phyloP scores from a whole-genome alignment of 352 stramenopile genomes.

The Phytophthora pistaciae region DNA sequence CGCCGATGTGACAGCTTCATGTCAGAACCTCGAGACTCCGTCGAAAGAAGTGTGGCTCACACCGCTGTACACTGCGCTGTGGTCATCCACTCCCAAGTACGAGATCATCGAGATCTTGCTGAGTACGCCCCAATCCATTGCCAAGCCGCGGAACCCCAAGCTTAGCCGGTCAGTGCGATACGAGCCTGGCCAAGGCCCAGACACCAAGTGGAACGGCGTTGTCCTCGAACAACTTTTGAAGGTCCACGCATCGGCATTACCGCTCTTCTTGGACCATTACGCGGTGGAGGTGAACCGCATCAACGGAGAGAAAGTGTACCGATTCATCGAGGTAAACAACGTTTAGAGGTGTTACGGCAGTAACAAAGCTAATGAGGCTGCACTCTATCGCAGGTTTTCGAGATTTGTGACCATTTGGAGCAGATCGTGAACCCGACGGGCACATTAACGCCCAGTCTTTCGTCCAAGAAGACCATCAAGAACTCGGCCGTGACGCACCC shows the following conservation, averaged over 20 bases:
- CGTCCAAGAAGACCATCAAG: conserved; percentile 43
- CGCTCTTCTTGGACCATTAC: conserved; percentile 61
- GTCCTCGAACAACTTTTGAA: conserved; percentile 53
- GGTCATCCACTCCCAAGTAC: conserved; percentile 42
- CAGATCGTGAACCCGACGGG: conserved; percentile 48
- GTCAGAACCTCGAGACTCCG: conserved; percentile 45
- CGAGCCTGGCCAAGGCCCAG: conserved; percentile 28
- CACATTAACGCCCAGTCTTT: conserved; percentile 35
- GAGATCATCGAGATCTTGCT: conserved; percentile 62
- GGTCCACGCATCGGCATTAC: conserved; percentile 46
- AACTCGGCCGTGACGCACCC: conserved; percentile 54
- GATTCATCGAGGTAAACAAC: conserved; percentile 46
- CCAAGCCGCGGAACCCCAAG: conserved; percentile 49
- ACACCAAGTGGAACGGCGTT: conserved; percentile 53
- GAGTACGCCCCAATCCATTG: conserved; percentile 50
- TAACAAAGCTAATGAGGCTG: no score
- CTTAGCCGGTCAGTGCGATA: conserved; percentile 39
- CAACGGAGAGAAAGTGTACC: conserved; percentile 57
- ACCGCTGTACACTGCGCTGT: conserved; percentile 55
- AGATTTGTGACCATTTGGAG: conserved; percentile 52
- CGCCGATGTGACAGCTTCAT: conserved; percentile 51
- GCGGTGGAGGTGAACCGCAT: conserved; percentile 53
- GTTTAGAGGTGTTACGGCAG: no score
- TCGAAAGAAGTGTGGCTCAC: conserved; percentile 53
- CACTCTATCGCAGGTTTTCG: conserved; percentile 51